phyloP scores from a whole-genome alignment of 805 yeast species.

The Priceomyces haplophilus region DNA sequence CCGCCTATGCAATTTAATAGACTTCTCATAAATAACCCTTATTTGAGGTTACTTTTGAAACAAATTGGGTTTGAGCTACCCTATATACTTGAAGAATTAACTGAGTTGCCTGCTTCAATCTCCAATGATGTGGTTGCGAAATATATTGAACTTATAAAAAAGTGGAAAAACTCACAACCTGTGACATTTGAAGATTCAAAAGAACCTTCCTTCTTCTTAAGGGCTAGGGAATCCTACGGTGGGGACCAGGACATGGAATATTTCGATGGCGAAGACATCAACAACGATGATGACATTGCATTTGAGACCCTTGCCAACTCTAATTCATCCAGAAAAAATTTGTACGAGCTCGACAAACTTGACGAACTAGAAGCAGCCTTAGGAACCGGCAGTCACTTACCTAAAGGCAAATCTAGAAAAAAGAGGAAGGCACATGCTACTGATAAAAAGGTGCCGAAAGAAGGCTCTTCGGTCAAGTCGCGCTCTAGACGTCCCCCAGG shows the following conservation, averaged over 20 bases:
- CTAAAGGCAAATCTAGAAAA: slow-evolving; percentile 27
- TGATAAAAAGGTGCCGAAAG: slow-evolving; percentile 1
- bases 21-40: slow-evolving; percentile 45
- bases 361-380: slow-evolving; percentile 38
- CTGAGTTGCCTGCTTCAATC: slow-evolving; percentile 34
- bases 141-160: slow-evolving; percentile 35
- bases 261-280: slow-evolving; percentile 27
- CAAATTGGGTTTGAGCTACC: slow-evolving; percentile 48
- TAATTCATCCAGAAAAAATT: slow-evolving; percentile 9
- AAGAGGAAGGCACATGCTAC: slow-evolving; percentile 8
- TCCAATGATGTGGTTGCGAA: slow-evolving; percentile 30
- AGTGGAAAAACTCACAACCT: slow-evolving; percentile 38
- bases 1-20: slow-evolving; percentile 20
- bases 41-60: slow-evolving; percentile 45
- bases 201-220: slow-evolving; percentile 31
- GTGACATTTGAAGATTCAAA: slow-evolving; percentile 33
- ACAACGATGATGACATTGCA: slow-evolving; percentile 27
- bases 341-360: slow-evolving; percentile 29
- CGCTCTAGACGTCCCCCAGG: slow-evolving; percentile 5
- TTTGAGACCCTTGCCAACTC: slow-evolving; percentile 24
- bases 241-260: slow-evolving; percentile 12
- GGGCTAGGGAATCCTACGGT: slow-evolving; percentile 20
- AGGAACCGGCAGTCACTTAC: slow-evolving; percentile 13
- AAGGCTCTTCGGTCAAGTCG: slow-evolving; percentile 7
- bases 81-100: slow-evolving; percentile 34